Conservation (phyloP, 1,284 basidiomycete genomes). For the Pulchroboletus neoregius region DNA sequence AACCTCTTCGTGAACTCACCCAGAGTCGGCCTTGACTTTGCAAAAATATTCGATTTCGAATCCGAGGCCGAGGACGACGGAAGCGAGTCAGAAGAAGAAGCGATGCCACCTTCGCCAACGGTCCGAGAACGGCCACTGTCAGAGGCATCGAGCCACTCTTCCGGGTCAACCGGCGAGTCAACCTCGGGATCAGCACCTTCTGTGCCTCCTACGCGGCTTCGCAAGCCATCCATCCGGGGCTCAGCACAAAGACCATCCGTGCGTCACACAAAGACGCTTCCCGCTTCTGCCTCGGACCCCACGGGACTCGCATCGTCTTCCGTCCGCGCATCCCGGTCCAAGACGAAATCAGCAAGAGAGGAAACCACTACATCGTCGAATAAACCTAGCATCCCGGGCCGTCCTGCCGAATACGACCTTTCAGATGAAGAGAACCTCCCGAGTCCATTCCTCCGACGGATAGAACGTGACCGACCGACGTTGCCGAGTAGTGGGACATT, state of each 20-base stretch:
- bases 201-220: conserved; percentile 25
- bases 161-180: conserved; percentile 23
- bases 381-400: conserved; percentile 8
- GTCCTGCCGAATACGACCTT: conserved; percentile 52
- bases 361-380: neutral
- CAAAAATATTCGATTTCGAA: conserved; percentile 67
- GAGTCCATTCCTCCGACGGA: conserved; percentile 72
- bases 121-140: conserved; percentile 29
- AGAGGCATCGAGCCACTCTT: conserved; percentile 24
- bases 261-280: conserved; percentile 17
- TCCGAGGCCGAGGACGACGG: conserved; percentile 22
- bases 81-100: conserved; percentile 26
- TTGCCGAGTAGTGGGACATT: conserved; percentile 17
- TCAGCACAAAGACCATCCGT: conserved; percentile 20
- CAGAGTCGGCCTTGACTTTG: conserved; percentile 64
- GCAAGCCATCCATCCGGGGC: conserved; percentile 33
- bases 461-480: conserved; percentile 38
- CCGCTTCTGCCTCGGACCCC: conserved; percentile 31
- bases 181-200: conserved; percentile 11
- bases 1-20: conserved; percentile 64
- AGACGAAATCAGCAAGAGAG: conserved; percentile 7
- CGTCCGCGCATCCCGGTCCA: conserved; percentile 17
- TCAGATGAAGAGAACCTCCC: conserved; percentile 80
- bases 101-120: conserved; percentile 31
- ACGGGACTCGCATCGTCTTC: conserved; percentile 24